Conservation (phyloP, 352 stramenopile genomes). For the Globisporangium nunn region DNA sequence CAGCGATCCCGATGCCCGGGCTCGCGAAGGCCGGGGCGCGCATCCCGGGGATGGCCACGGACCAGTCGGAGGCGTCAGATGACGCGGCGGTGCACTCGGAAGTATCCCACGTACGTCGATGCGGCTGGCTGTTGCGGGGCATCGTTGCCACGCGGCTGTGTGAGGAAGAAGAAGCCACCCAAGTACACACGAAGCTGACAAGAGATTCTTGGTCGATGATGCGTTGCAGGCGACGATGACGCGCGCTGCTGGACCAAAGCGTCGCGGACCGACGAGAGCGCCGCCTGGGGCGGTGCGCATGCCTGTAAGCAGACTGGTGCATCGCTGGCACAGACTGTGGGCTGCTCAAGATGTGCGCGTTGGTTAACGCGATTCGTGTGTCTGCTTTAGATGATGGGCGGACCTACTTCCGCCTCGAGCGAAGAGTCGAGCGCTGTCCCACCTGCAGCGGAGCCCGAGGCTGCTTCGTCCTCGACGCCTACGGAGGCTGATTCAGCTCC, state of each 20-base stretch:
- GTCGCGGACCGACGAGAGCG: constrained; percentile 52
- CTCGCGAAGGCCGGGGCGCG: constrained; percentile 59
- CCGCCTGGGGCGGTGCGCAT: constrained; percentile 62
- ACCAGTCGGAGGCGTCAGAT: constrained; percentile 19
- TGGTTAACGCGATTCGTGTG: neutral
- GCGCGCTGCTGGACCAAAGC: constrained; percentile 66
- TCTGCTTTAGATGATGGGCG: constrained; percentile 26
- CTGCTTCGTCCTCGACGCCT: neutral
- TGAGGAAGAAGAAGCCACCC: too few relatives aligned
- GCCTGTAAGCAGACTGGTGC: constrained; percentile 17
- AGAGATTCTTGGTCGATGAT: neutral
- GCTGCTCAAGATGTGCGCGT: too few relatives aligned
- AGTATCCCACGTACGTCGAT: constrained; percentile 50
- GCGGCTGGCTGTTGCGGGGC: neutral
- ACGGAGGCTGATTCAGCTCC: neutral
- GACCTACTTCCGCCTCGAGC: constrained; percentile 4
- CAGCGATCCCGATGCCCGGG: constrained; percentile 78
- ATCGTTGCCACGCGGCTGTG: too few relatives aligned
- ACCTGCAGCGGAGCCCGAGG: neutral
- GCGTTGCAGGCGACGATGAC: constrained; percentile 59
- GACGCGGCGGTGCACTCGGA: constrained; percentile 27
- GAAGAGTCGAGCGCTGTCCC: constrained; percentile 2
- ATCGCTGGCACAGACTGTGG: too few relatives aligned
- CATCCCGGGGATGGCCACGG: constrained; percentile 53
- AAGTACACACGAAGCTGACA: too few relatives aligned